Base-by-base conservation (phyloP, 2,329 filamentous ascomycete species). In the Pseudophaeomoniella oleicola region DNA sequence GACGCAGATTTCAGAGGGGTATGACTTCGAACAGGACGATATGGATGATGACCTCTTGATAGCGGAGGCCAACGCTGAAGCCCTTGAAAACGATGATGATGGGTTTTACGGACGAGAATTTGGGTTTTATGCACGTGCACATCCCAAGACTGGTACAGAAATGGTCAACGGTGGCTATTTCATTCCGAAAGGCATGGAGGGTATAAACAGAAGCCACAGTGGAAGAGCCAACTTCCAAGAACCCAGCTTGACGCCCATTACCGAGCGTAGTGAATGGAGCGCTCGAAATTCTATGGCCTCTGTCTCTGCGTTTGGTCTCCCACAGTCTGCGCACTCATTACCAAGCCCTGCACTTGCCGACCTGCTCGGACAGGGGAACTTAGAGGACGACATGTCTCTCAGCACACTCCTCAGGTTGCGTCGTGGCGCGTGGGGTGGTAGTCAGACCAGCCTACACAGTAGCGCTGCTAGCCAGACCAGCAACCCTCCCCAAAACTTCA, bases 71-170 rank as follows among this genome's bases (percentile, higher is more conserved):
- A 98, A 98, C 48, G 87, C 88, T 1, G 87, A 90, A 53, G 90
- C 82, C 1, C 67, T 98, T 5, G 88, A 90, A 32, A 87, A 85
- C 46, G 90, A 98, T 50, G 79, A 79, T 4, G 88, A 94, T 44
- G 88, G 85, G 1, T 92, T 90, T 63, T 98, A 98, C 51, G 90
- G 90, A 0, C 80, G 86, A 46, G 90, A 98, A 54, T 98, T 98
- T 51, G 87, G 86, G 1, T 98, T 98, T 56, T 98, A 94, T 55
- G 85, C 87, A 16, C 57, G 60, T 13, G 55, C 59, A 9, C 54
- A 66, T 33, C 66, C 64, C 14, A 63, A 60, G 18, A 60, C 62
- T 38, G 62, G 63, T 29, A 59, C 65, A 4, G 61, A 81, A 37
- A 82, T 80, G 46, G 71, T 75, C 11, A 81, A 85, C 46, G 90